Base-by-base conservation (phyloP, 31 red algal genomes). In the Porphyra umbilicalis region DNA sequence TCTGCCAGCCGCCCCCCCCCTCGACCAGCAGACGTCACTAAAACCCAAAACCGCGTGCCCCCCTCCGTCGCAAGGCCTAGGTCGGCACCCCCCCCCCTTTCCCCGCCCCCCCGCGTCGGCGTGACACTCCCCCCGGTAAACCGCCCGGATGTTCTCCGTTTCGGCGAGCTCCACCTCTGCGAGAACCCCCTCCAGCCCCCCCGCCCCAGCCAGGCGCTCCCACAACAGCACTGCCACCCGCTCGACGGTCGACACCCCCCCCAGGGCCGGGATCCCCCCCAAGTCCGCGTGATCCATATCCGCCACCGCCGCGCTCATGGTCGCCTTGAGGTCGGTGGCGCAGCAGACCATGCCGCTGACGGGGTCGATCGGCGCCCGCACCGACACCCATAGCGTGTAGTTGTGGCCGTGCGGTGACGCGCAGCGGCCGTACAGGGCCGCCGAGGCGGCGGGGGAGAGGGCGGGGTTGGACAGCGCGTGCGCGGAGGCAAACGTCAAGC, bases 331-430 rank as follows among this genome's bases (percentile, higher is more conserved):
- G 25, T 18, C 7, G 25, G 57, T 29, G 25, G 68, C 67, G 57
- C 67, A 20, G 1, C 74, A 30, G 30, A 83, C 81, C 81, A 83
- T 83, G 6, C 81, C 81, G 42, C 40, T 46, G 32, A 34, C 40
- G 32, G 81, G 40, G 34, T 83, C 81, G 0, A 83, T 3, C 32
- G 81, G 46, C 33, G 42, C 81, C 0, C 81, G 38, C 1, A 75
- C 46, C 16, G 81, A 74, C 38, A 83, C 81, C 38, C 68, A 39
- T 32, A 83, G 81, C 40, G 67, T 68, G 44, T 83, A 83, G 81
- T 83, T 83, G 46, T 83, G 81, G 35, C 81, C 81, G 81, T 83
- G 81, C 29, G 30, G 81, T 67, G 8, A 1, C 7, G 10, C 44
- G 57, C 81, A 83, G n/a, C 30, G 29, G 25, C 81, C 81, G 34